Evolutionary conservation across 192 early-diverging fungal genomes (phyloP).

Genomic region (Polychytrium aggregatum): DNA sequence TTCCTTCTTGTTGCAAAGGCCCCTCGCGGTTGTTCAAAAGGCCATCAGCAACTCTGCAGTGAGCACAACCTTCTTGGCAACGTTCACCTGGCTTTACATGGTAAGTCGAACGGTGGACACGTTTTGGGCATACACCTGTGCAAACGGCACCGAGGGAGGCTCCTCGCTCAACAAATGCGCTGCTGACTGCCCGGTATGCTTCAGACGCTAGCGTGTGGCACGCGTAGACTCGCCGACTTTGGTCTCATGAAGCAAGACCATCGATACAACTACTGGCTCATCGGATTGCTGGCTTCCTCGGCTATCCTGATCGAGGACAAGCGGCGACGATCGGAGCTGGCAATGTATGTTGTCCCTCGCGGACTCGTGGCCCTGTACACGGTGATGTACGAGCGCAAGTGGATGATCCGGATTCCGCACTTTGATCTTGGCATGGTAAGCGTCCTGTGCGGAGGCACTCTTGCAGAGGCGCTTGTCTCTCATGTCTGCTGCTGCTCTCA

Average conservation of each 20-base stretch:
- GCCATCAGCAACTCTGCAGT: conserved; percentile 39
- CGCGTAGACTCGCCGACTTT: too few relatives aligned
- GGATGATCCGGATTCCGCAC: conserved; percentile 42
- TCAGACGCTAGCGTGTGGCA: too few relatives aligned
- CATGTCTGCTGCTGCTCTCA: not conserved
- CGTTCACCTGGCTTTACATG: conserved; percentile 55
- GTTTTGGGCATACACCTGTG: too few relatives aligned
- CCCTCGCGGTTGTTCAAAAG: conserved; percentile 26
- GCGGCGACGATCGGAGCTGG: conserved; percentile 52
- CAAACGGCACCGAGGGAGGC: too few relatives aligned
- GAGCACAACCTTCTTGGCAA: conserved; percentile 52
- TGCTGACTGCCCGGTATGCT: conserved; percentile 4
- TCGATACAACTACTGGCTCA: conserved; percentile 53
- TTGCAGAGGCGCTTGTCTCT: not conserved
- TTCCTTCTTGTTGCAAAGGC: conserved; percentile 11
- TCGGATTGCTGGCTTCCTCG: conserved; percentile 42
- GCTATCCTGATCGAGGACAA: conserved; percentile 66
- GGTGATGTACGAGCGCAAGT: conserved; percentile 48
- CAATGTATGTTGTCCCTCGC: conserved; percentile 70
- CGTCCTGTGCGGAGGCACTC: not conserved
- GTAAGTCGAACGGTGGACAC: too few relatives aligned
- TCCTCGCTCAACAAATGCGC: too few relatives aligned
- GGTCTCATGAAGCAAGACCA: conserved; percentile 34
- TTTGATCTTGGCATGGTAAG: conserved; percentile 54
- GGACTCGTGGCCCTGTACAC: conserved; percentile 55